These are phyloP conservation scores for Neurospora sp. DNA, from an alignment of 2,329 filamentous ascomycete genomes.

Conservation along the genomic window DNA sequence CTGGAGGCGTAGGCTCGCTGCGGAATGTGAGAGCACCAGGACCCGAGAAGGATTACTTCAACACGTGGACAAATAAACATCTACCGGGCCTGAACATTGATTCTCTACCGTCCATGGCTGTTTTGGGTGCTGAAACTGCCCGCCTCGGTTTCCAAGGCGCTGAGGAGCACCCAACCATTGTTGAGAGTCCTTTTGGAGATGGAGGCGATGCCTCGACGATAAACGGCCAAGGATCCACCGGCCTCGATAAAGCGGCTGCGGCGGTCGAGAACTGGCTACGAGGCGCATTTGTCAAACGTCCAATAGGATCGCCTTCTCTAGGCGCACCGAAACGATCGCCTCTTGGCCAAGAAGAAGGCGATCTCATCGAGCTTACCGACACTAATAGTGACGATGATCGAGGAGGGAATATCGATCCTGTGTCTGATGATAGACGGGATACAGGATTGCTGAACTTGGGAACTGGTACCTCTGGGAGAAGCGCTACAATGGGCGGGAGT, in stretches of 20 bases:
- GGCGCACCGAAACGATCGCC: conserved; percentile 18
- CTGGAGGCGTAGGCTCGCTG: conserved; percentile 83
- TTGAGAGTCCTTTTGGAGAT: conserved; percentile 42
- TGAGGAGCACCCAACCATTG: conserved; percentile 30
- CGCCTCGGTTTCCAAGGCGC: conserved; percentile 42
- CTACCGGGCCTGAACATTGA: conserved; percentile 70
- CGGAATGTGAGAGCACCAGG: conserved; percentile 64
- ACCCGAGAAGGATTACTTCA: conserved; percentile 75
- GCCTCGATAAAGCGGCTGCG: conserved; percentile 74
- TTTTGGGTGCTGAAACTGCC: conserved; percentile 52
- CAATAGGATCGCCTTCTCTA: conserved; percentile 37
- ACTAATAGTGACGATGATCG: conserved; percentile 18
- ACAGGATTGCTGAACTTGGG: conserved; percentile 8
- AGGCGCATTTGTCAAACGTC: conserved; percentile 61
- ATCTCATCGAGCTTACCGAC: conserved; percentile 22
- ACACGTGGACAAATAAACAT: conserved; percentile 74
- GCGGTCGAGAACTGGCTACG: conserved; percentile 86
- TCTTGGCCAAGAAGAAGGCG: conserved; percentile 17
- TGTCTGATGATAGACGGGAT: conserved; percentile 1
- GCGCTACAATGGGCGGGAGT: conserved; percentile 26
- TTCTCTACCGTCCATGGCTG: conserved; percentile 54
- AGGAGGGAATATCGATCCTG: conserved; percentile 1
- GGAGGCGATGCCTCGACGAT: conserved; percentile 32
- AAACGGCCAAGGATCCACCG: conserved; percentile 35
- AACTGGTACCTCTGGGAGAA: conserved; percentile 28